A percentile compares a stretch with the other conserved stretches of the same genome.
phyloP scores from a whole-genome alignment of 1,284 basidiomycete species.

The Tetrapyrgos nigripes region DNA sequence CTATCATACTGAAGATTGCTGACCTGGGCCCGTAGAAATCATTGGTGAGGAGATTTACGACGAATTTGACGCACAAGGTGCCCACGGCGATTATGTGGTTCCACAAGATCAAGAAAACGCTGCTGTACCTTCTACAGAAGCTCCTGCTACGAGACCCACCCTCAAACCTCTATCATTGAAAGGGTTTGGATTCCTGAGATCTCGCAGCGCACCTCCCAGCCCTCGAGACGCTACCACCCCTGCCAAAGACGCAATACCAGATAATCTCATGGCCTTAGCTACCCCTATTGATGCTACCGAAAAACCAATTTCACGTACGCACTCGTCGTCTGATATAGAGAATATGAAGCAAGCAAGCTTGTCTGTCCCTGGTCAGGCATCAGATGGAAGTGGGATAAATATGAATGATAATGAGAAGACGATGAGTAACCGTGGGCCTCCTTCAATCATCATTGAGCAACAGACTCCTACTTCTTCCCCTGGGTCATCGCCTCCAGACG shows the following conservation, averaged over 20 bases:
- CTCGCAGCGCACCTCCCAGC: conserved; percentile 64
- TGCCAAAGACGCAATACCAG: not conserved
- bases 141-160: conserved; percentile 29
- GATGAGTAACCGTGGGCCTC: not conserved
- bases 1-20: conserved; percentile 1
- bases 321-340: conserved; percentile 8
- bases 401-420: not conserved
- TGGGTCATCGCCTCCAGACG: not conserved
- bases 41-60: conserved; percentile 93
- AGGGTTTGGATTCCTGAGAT: conserved; percentile 57
- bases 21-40: conserved; percentile 61
- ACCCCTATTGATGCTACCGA: not conserved
- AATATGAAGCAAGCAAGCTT: not conserved
- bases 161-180: conserved; percentile 55
- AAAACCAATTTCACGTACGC: conserved; percentile 6
- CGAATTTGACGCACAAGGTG: conserved; percentile 81
- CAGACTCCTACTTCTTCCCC: not conserved
- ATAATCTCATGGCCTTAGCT: not conserved
- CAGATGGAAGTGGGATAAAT: not conserved
- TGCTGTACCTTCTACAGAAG: conserved; percentile 13
- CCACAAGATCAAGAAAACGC: conserved; percentile 36
- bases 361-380: not conserved
- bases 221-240: conserved; percentile 36
- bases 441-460: conserved; percentile 15
- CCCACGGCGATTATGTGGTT: conserved; percentile 68